Conservation (phyloP, 176 grass and related monocot genomes). For the Zea luxurians region DNA sequence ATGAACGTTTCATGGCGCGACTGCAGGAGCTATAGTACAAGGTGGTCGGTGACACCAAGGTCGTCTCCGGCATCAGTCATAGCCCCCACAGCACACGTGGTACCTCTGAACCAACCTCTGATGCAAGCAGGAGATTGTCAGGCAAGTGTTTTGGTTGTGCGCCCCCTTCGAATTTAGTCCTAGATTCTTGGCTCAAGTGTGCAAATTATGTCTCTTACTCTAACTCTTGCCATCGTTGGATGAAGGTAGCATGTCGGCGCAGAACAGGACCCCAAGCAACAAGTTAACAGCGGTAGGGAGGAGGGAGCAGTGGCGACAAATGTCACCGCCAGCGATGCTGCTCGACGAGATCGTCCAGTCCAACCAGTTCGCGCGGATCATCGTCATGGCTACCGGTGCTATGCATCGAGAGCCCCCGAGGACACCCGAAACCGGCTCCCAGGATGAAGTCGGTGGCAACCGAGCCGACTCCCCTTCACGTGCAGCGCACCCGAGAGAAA, state of each 20-base stretch:
- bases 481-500: slow-evolving; percentile 72
- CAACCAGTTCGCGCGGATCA: background rate
- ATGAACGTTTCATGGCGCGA: slow-evolving; percentile 28
- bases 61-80: slow-evolving; percentile 75
- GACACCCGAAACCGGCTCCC: background rate
- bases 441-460: slow-evolving; percentile 13
- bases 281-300: background rate
- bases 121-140: slow-evolving; percentile 89
- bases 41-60: slow-evolving; percentile 76
- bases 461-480: slow-evolving; percentile 48
- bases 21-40: slow-evolving; percentile 96
- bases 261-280: slow-evolving; percentile 50
- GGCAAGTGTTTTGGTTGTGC: slow-evolving; percentile 29
- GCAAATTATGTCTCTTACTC: background rate
- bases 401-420: background rate
- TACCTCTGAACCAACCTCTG: slow-evolving; percentile 85
- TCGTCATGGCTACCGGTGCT: background rate
- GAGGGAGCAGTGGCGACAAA: background rate
- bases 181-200: background rate
- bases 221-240: slow-evolving; percentile 38
- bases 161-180: background rate
- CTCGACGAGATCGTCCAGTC: background rate
- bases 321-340: background rate
- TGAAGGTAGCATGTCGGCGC: slow-evolving; percentile 46
- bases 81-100: slow-evolving; percentile 85